These are phyloP conservation scores for Coccinonectria pachysandricola DNA, from an alignment of 2,329 filamentous ascomycete genomes.

Conservation along the genomic window DNA sequence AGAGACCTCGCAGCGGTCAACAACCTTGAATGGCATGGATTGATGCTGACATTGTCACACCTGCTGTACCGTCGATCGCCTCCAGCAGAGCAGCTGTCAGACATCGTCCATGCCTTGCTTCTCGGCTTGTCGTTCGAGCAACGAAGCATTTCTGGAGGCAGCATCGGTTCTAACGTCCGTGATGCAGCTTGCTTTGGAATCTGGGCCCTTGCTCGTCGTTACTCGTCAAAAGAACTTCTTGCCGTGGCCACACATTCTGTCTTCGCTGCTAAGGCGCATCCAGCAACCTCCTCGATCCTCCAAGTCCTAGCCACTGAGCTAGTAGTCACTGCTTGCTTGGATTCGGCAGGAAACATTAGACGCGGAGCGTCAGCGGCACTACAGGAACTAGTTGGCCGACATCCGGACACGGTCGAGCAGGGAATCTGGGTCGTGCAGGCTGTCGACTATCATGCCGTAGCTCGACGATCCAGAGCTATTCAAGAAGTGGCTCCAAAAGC, in stretches of 20 bases:
- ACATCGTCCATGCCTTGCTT: slow-evolving; percentile 67
- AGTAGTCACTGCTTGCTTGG: slow-evolving; percentile 70
- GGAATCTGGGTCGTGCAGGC: slow-evolving; percentile 81
- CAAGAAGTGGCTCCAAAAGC: slow-evolving; percentile 63
- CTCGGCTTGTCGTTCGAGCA: slow-evolving; percentile 83
- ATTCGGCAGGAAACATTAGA: slow-evolving; percentile 87
- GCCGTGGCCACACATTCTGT: slow-evolving; percentile 43
- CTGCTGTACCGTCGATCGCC: slow-evolving; percentile 77
- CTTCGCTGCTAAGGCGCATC: slow-evolving; percentile 28
- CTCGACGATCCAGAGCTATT: slow-evolving; percentile 74
- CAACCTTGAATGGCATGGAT: slow-evolving; percentile 80
- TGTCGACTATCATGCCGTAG: slow-evolving; percentile 89
- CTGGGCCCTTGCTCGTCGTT: slow-evolving; percentile 83
- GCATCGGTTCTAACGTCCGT: slow-evolving; percentile 79
- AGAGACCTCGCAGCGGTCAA: slow-evolving; percentile 67
- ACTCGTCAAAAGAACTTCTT: slow-evolving; percentile 68
- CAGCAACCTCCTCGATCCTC: slow-evolving; percentile 41
- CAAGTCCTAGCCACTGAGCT: slow-evolving; percentile 75
- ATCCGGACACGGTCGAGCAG: slow-evolving; percentile 72
- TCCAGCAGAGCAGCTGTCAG: slow-evolving; percentile 56
- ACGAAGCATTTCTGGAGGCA: slow-evolving; percentile 71
- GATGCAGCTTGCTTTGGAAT: slow-evolving; percentile 95
- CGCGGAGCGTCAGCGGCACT: slow-evolving; percentile 86
- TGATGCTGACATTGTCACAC: slow-evolving; percentile 80
- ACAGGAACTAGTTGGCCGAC: slow-evolving; percentile 86